A percentile compares a stretch with the other conserved stretches of the same genome.
These are phyloP conservation scores for Xylariomycetidae sp. DNA, from an alignment of 2,329 filamentous ascomycete species.

Conservation along the genomic window DNA sequence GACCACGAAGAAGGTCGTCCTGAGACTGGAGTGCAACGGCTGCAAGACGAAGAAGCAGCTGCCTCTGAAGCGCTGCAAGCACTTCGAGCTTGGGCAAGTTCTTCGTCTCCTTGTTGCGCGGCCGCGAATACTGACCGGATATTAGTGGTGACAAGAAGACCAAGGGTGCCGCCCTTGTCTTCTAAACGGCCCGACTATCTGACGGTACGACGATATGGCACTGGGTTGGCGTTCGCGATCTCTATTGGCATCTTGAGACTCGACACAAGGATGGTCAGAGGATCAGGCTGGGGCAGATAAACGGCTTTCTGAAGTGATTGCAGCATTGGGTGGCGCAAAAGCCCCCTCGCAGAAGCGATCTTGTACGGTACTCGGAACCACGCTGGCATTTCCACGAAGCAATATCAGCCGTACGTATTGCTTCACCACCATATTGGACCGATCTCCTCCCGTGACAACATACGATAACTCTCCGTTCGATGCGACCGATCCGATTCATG, in stretches of 20 bases:
- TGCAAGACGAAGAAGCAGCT: conserved; percentile 63
- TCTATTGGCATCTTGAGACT: conserved; percentile 6
- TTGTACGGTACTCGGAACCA: conserved; percentile 6
- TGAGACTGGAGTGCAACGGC: conserved; percentile 92
- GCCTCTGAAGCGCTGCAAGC: conserved; percentile 99
- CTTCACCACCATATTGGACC: too few species aligned
- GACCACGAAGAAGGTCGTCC: conserved; percentile 58
- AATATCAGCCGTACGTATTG: conserved; percentile 8
- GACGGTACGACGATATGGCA: conserved; percentile 14
- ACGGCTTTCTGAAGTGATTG: conserved; percentile 13
- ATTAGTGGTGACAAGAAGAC: conserved; percentile 99
- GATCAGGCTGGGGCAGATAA: conserved; percentile 11
- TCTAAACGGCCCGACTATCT: conserved; percentile 51
- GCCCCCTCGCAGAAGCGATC: conserved; percentile 6
- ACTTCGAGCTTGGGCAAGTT: conserved; percentile 97
- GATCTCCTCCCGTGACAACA: too few species aligned
- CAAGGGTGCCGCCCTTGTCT: conserved; percentile 99
- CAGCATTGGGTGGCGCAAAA: conserved; percentile 12
- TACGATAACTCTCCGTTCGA: too few species aligned
- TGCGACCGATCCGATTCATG: too few species aligned
- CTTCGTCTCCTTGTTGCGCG: conserved; percentile 2
- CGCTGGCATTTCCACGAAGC: conserved; percentile 7
- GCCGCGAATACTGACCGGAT: conserved; percentile 32
- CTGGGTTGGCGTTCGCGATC: conserved; percentile 13
- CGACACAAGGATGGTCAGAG: conserved; percentile 9